A percentile compares a stretch with the other conserved stretches of the same genome.
Conservation (phyloP, 2,329 filamentous ascomycete species). For the Cordyceps cicadae region DNA sequence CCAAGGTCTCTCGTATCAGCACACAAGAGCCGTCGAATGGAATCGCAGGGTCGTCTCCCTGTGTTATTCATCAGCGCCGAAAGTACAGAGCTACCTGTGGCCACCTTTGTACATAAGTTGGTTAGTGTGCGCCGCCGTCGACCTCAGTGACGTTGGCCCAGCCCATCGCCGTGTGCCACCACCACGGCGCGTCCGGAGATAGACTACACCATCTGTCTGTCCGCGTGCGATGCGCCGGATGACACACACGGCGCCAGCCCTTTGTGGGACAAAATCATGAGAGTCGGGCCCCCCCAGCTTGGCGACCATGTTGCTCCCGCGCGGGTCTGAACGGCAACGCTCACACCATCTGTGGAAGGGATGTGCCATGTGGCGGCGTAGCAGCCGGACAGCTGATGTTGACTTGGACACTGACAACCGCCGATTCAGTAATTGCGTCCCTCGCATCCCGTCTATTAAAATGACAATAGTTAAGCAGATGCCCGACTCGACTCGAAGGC, state of each 20-base stretch:
- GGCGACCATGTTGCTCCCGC: neutral
- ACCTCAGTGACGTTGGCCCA: constrained; percentile 10
- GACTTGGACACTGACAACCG: neutral
- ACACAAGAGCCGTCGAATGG: neutral
- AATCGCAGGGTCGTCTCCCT: neutral
- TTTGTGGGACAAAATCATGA: neutral
- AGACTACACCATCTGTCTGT: neutral
- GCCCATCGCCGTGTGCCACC: neutral
- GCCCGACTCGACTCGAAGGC: neutral
- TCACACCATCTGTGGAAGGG: neutral
- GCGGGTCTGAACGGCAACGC: neutral
- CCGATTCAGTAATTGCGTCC: neutral
- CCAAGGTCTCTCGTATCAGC: neutral
- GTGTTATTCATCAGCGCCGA: too few species aligned
- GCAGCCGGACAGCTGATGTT: neutral
- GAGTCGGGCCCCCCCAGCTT: neutral
- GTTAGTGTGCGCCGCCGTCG: neutral
- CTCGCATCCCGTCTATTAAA: neutral
- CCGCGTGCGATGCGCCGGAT: neutral
- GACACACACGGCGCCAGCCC: neutral
- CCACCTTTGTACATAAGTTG: too few species aligned
- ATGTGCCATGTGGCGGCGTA: neutral
- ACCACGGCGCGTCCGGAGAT: neutral
- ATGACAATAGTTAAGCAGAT: neutral
- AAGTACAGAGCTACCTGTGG: neutral